These are phyloP conservation scores for Acacia melanoxylon DNA, from an alignment of 306 rosid genomes.

Conservation along the genomic window DNA sequence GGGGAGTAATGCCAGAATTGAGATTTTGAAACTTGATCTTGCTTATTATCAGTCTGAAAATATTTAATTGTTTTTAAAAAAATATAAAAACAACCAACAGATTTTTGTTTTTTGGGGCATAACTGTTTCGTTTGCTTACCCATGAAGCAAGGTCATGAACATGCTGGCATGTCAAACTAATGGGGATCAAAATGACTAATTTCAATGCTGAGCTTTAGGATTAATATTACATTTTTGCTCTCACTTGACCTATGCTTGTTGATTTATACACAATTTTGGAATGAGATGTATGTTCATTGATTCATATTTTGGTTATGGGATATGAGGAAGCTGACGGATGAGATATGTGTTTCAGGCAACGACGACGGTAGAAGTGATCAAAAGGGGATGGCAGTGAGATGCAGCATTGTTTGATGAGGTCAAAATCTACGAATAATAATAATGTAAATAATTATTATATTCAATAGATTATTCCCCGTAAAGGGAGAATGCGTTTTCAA, in stretches of 20 bases:
- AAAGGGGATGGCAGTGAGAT: constrained; percentile 64
- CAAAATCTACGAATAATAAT: constrained; percentile 16
- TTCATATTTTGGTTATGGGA: background rate
- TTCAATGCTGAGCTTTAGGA: background rate
- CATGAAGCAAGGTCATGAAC: background rate
- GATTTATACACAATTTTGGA: background rate
- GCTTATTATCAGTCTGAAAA: background rate
- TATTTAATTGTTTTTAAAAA: background rate
- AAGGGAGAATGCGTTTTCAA: constrained; percentile 25
- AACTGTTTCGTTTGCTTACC: background rate
- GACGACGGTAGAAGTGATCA: constrained; percentile 69
- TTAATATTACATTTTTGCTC: background rate
- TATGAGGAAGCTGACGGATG: constrained; percentile 1
- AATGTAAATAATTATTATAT: constrained; percentile 34
- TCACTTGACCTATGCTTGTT: background rate
- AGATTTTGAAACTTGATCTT: background rate
- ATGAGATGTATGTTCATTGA: background rate
- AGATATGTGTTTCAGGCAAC: constrained; percentile 44
- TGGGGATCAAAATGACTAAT: background rate
- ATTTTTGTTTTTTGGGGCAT: background rate
- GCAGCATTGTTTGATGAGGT: constrained; percentile 52
- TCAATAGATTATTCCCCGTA: constrained; percentile 22
- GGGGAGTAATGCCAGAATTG: background rate
- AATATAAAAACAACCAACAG: background rate
- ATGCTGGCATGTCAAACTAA: background rate